Conservation (phyloP, 495 filamentous ascomycete genomes). For the Polyplosphaeria fusca region DNA sequence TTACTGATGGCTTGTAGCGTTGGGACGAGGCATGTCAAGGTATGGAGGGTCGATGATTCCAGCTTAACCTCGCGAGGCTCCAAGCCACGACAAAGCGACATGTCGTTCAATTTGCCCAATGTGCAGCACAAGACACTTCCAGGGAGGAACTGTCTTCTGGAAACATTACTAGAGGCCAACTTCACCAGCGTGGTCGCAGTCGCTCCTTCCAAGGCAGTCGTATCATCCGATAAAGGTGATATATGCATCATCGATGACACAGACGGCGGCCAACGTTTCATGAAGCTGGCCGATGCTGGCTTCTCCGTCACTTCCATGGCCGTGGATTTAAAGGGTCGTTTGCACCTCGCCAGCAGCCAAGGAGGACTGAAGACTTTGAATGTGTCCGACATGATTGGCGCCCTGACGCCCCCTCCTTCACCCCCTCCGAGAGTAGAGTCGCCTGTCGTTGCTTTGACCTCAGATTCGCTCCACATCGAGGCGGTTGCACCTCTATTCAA, state of each 20-base stretch:
- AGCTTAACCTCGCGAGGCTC: conserved; percentile 46
- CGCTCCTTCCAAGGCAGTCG: conserved; percentile 59
- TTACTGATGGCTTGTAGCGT: too few relatives aligned
- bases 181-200: conserved; percentile 78
- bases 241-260: conserved; percentile 79
- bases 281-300: conserved; percentile 57
- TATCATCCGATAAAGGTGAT: conserved; percentile 69
- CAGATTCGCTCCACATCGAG: conserved; percentile 34
- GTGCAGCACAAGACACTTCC: conserved; percentile 43
- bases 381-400: conserved; percentile 14
- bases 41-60: conserved; percentile 77
- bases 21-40: conserved; percentile 87
- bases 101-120: conserved; percentile 42
- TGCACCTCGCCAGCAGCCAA: conserved; percentile 33
- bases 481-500: conserved; percentile 61
- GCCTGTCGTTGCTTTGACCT: conserved; percentile 15
- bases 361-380: conserved; percentile 30
- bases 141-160: conserved; percentile 69
- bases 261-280: conserved; percentile 65
- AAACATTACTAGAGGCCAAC: conserved; percentile 70
- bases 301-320: conserved; percentile 58
- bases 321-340: conserved; percentile 30
- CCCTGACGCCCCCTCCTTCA: conserved; percentile 30
- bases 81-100: conserved; percentile 46
- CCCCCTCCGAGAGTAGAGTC: conserved; percentile 27